Evolutionary conservation across 495 filamentous ascomycete genomes (phyloP).

Genomic region (Pseudoneurospora amorphoporcata): DNA sequence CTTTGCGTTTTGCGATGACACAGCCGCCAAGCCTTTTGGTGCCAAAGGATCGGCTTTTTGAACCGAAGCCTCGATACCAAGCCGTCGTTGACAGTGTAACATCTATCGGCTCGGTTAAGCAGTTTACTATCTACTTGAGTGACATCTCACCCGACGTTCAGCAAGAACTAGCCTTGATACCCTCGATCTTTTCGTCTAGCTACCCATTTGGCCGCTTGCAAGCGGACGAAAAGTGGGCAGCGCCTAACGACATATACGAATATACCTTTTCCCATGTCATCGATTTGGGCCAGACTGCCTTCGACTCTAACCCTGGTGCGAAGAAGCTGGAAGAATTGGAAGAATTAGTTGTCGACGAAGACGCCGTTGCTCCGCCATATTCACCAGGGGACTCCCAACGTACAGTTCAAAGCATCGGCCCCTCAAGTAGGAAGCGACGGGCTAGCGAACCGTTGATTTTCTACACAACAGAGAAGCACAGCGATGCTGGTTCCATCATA

Average conservation of each 20-base stretch:
- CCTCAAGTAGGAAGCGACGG: background rate
- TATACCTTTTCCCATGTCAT: background rate
- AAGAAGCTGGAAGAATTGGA: background rate
- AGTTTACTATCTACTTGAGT: background rate
- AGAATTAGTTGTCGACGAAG: background rate
- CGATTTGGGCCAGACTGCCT: background rate
- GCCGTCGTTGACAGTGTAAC: background rate
- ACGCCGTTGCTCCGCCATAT: background rate
- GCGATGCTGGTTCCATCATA: background rate
- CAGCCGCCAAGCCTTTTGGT: background rate
- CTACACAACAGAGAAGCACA: background rate
- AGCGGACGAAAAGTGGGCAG: background rate
- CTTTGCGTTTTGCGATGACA: background rate
- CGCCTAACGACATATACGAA: background rate
- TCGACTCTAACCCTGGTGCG: background rate
- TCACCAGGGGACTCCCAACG: background rate
- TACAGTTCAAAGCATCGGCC: background rate
- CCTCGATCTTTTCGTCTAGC: background rate
- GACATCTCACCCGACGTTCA: background rate
- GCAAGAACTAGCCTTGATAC: background rate
- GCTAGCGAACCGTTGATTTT: background rate
- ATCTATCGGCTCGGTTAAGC: background rate
- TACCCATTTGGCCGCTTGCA: background rate
- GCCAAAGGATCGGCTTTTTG: background rate
- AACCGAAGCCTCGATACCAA: slow-evolving; percentile 2